Evolutionary conservation across 2,329 filamentous ascomycete genomes (phyloP), one percentile per base, ranked within the genome.

Genomic region (Fusarium sp.): DNA sequence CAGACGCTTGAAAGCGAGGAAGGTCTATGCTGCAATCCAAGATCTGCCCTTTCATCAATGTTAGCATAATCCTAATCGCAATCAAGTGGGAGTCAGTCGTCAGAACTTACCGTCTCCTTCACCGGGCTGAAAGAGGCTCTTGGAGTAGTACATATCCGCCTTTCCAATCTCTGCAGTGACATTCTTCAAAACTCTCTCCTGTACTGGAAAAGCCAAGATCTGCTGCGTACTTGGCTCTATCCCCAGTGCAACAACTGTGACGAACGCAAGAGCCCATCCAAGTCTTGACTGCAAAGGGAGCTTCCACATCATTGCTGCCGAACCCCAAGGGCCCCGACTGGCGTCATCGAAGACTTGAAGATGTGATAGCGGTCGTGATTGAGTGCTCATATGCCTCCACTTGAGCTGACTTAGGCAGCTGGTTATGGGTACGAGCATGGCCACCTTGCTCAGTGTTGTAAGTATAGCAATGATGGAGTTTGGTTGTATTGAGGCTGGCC

Each of bases 311-410:
- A 70, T 20, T 7, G 62, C 14, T 0, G 16, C 14, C 3, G 64
- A 64, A 27, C 59, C 64, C 68, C 64, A 67, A 14, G 64, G 64
- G 2, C 64, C 64, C 0, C 64, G 68, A 8, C 68, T 70, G 1
- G 68, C 64, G 35, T 70, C 54, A 8, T 70, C 68, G 13, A 70
- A 70, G 10, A 61, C 37, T 35, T 70, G 68, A 9, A 70, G 27
- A 5, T 59, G 43, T 5, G 50, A 7, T 4, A 67, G 43, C 0
- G 63, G 37, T 16, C 63, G 31, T 9, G 65, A 31, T 16, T 37
- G 16, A 24, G 29, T 22, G 39, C 37, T 45, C 11, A 69, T 24
- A 6, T 69, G 63, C 27, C 64, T 31, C 67, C 58, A 69, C 20
- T 69, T 64, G 7, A 67, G 37, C 50, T 70, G 64, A 13, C 67